Conservation (phyloP, 768 basidiomycete genomes). For the Macrolepiota albuminosa region DNA sequence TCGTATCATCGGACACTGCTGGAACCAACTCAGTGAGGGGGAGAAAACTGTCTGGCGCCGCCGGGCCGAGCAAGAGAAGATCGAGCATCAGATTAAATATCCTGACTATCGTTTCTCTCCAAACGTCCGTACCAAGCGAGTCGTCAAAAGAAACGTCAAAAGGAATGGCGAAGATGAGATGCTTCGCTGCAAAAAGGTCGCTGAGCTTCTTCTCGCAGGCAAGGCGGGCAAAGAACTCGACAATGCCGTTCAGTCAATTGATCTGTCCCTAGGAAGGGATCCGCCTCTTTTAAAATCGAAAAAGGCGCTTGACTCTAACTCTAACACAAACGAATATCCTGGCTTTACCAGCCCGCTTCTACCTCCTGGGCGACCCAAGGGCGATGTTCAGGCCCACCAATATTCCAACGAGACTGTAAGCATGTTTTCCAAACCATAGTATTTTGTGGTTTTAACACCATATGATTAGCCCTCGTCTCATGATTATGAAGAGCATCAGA, state of each 20-base stretch:
- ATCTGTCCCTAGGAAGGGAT: constrained; percentile 10
- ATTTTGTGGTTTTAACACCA: background rate
- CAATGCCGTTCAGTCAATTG: constrained; percentile 34
- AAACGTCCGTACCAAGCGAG: constrained; percentile 35
- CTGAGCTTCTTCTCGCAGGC: constrained; percentile 45
- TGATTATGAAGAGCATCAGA: background rate
- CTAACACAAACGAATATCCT: constrained; percentile 11
- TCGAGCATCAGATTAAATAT: constrained; percentile 40
- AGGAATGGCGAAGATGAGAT: constrained; percentile 45
- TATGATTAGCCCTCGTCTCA: background rate
- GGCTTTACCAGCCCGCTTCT: constrained; percentile 27
- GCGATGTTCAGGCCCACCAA: background rate
- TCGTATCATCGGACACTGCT: constrained; percentile 49
- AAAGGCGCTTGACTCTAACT: background rate
- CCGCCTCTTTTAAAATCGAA: constrained; percentile 2
- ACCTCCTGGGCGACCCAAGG: constrained; percentile 13
- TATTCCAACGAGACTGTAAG: constrained; percentile 4
- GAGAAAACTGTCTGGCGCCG: constrained; percentile 48
- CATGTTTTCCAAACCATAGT: background rate
- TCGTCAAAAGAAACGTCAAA: constrained; percentile 46
- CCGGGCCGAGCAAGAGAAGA: constrained; percentile 48
- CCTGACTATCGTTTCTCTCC: constrained; percentile 56
- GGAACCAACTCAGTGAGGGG: constrained; percentile 46
- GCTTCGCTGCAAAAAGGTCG: constrained; percentile 44
- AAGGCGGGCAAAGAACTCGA: constrained; percentile 46